Conservation (phyloP, 2,329 filamentous ascomycete species). For the Exophiala viscosa region DNA sequence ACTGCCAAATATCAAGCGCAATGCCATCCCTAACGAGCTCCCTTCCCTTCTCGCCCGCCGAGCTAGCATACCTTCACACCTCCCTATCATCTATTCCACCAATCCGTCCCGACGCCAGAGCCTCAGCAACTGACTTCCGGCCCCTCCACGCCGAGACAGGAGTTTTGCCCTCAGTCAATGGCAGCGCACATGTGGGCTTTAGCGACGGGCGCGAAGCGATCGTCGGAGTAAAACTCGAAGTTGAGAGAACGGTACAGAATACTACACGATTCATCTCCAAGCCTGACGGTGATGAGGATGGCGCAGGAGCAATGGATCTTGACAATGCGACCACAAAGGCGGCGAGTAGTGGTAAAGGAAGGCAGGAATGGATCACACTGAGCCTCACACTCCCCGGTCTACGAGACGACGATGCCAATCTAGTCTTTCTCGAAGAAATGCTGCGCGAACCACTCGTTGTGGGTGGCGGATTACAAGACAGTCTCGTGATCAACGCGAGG, state of each 20-base stretch:
- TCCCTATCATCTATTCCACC: slow-evolving; percentile 78
- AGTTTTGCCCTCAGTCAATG: slow-evolving; percentile 84
- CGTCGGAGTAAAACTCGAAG: slow-evolving; percentile 91
- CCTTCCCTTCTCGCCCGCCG: slow-evolving; percentile 80
- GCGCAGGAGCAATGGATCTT: slow-evolving; percentile 10
- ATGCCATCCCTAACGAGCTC: slow-evolving; percentile 20
- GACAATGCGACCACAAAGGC: slow-evolving; percentile 32
- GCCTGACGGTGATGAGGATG: slow-evolving; percentile 25
- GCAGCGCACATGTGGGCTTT: slow-evolving; percentile 89
- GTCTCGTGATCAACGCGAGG: slow-evolving; percentile 79
- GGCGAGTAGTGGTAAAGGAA: slow-evolving; percentile 31
- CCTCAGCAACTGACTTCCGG: slow-evolving; percentile 74
- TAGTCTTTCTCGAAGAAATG: slow-evolving; percentile 84
- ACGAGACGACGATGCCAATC: slow-evolving; percentile 85
- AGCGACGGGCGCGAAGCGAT: slow-evolving; percentile 94
- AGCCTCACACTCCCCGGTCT: slow-evolving; percentile 87
- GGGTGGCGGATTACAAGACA: slow-evolving; percentile 49
- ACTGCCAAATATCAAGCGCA: background rate
- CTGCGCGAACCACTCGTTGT: slow-evolving; percentile 71
- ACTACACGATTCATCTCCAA: background rate
- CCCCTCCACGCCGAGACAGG: slow-evolving; percentile 85
- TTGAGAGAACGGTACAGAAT: slow-evolving; percentile 62
- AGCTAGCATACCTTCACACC: slow-evolving; percentile 90
- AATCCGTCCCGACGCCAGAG: slow-evolving; percentile 82
- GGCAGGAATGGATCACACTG: slow-evolving; percentile 80